Base-by-base conservation (phyloP, 2,329 filamentous ascomycete genomes). In the Trichocomaceae sp. region DNA sequence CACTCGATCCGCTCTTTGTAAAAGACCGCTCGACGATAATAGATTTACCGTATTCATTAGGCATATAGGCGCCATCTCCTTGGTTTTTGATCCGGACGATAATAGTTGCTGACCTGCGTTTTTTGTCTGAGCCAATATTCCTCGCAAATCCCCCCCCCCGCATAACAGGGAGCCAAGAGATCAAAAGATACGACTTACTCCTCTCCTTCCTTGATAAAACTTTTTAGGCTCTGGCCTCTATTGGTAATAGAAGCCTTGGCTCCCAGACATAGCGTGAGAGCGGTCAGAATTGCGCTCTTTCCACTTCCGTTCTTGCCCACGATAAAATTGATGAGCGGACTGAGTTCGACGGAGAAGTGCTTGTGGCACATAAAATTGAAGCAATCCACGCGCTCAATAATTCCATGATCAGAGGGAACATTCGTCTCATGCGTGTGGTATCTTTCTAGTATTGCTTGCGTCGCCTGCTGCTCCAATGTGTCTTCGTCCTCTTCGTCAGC, bases 281-380 rank as follows among this genome's bases (percentile, higher is more conserved):
- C 93, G 0, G 93, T 97, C 26, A 99, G 75, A 13, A 97, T 87
- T 2, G 93, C 93, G 69, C 93, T 99, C 75, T 99, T 99, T 35
- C 93, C 93, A 67, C 92, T 97, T 31, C 93, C 93, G 67, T 99
- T 99, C 70, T 96, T 90, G 15, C 93, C 93, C 54, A 96, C 91
- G 58, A 99, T 91, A 72, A 99, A 99, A 72, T 99, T 99, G 70
- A 99, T 95, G 37, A 96, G 77, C 0, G 93, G 93, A 0, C 93
- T 93, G n/a, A 99, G 78, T 55, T 87, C 82, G 57, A 95, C 87
- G 44, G 86, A 83, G 17, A 97, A 80, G 54, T 86, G 84, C 45
- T 84, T 78, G 69, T 99, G 93, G 65, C 92, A 97, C 93, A 97
- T 97, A 72, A 97, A 97, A 69, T 96, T 96, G 63, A 84, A 82